Evolutionary conservation across 2,329 filamentous ascomycete genomes (phyloP), one percentile per base, ranked within the genome.

Genomic region (Aspergillus pseudotamarii): DNA sequence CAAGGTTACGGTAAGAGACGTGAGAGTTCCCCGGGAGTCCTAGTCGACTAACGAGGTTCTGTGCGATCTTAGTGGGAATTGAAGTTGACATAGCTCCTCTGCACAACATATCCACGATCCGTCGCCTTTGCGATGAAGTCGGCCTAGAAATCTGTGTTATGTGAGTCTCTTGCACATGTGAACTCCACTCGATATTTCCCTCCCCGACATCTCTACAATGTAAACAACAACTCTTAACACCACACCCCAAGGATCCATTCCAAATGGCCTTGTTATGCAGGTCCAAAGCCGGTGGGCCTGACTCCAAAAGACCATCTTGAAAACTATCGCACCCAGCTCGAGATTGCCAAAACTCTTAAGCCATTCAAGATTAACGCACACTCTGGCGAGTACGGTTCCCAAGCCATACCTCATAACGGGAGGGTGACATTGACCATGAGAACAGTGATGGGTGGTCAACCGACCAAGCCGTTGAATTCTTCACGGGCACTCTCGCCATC

Each of bases 391-490:
- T 69, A 53, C 36, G 63, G 57, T 50, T 30, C 23, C 11, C 11
- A 8, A 34, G 21, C 6, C 28, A 8, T 14, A 9, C 14, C 11
- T 10, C 12, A 8, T 5, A 30, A 8, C 28, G 21, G 3, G 12
- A 4, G 4, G n/a, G 8, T 16, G 12, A 19, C 4, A 19, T 32
- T 46, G 14, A 46, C 34, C 32, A 12, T 6, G 16, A 34, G 19
- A 26, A 2, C 14, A 78, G 76, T 16, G 76, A 78, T 38, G 61
- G 69, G 26, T 77, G 73, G 71, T 68, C 69, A 5, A 55, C 70
- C 2, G 75, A 77, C 19, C 69, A 78, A 19, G 73, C 75, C 1
- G 71, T 77, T 5, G 66, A 72, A 36, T 78, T 78, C 50, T 78
- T 74, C 62, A 46, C 69, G n/a, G 66, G 66, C 4, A 74, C 75